These are phyloP conservation scores for Fomitopsis serialis DNA, from an alignment of 768 basidiomycete genomes.

Conservation along the genomic window DNA sequence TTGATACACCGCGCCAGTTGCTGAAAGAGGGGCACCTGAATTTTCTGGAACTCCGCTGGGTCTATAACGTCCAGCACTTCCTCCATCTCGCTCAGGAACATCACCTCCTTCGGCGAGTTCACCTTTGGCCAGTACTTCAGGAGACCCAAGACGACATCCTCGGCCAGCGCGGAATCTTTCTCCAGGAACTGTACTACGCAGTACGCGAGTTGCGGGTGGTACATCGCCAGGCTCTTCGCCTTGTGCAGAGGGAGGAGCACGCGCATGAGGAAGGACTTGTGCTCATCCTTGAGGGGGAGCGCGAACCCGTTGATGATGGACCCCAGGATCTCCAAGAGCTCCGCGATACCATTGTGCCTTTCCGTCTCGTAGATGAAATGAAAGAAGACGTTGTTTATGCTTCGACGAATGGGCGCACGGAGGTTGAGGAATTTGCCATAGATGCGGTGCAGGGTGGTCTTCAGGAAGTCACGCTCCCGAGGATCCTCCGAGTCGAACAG, in stretches of 20 bases:
- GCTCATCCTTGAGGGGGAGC: conserved; percentile 95
- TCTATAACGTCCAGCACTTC: conserved; percentile 98
- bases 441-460: conserved; percentile 97
- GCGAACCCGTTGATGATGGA: conserved; percentile 99
- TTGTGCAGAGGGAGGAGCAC: conserved; percentile 96
- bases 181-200: conserved; percentile 99
- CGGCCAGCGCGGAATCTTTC: conserved; percentile 87
- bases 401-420: conserved; percentile 96
- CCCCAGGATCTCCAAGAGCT: conserved; percentile 94
- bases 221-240: conserved; percentile 94
- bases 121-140: conserved; percentile 99
- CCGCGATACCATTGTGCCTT: conserved; percentile 98
- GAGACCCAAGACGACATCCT: conserved; percentile 95
- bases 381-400: conserved; percentile 99
- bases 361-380: conserved; percentile 98
- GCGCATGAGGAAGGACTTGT: conserved; percentile 95
- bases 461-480: conserved; percentile 97
- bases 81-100: conserved; percentile 99
- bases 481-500: conserved; percentile 99
- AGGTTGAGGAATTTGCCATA: conserved; percentile 99
- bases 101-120: conserved; percentile 98
- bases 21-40: conserved; percentile 86
- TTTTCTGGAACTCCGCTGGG: conserved; percentile 93
- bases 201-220: conserved; percentile 98
- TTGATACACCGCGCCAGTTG: conserved; percentile 97